Evolutionary conservation across 169 alveolate species (phyloP), one percentile per base, ranked within the genome.

Genomic region (Condylostoma magnum): DNA sequence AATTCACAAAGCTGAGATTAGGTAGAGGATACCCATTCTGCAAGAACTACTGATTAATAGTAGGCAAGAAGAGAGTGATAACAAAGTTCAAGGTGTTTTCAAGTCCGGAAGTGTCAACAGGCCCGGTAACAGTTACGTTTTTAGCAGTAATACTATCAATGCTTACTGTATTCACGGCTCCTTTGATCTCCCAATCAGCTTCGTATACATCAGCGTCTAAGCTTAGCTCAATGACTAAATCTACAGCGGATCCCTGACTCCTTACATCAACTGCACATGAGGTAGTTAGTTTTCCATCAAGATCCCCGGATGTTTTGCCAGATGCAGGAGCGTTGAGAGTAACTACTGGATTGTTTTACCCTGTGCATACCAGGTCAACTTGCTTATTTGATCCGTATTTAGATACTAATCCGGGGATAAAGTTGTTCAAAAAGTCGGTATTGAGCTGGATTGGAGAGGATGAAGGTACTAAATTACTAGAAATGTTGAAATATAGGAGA

Each of bases 341-440:
- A n/a, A n/a, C n/a, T n/a, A 30, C 30, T 57, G 69, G 69, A 0
- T 4, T 2, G 15, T 30, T 57, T 22, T 57, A n/a, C 25, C 53
- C 69, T 33, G 22, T 0, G 27, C 69, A 57, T 20, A n/a, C 8
- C 5, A 57, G 2, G 18, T 33, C 52, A 52, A 27, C 18, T 1
- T 27, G 47, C 15, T 28, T 27, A 0, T 57, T 33, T 57, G 12
- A 5, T 20, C 53, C 52, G 51, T 33, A 57, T 18, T 27, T 37
- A 15, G 47, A 1, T 33, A 20, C 69, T 57, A 57, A 20, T n/a
- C 69, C 69, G 5, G 69, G 69, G 22, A 57, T 15, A 27, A 57
- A 34, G 51, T 33, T 22, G 2, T 57, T 33, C n/a, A 57, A 15
- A 36, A 27, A 33, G n/a, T 47, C 6, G 0, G 69, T 57, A 2